phyloP scores from a whole-genome alignment of 1,284 basidiomycete genomes.

The Sporisorium scitamineum region DNA sequence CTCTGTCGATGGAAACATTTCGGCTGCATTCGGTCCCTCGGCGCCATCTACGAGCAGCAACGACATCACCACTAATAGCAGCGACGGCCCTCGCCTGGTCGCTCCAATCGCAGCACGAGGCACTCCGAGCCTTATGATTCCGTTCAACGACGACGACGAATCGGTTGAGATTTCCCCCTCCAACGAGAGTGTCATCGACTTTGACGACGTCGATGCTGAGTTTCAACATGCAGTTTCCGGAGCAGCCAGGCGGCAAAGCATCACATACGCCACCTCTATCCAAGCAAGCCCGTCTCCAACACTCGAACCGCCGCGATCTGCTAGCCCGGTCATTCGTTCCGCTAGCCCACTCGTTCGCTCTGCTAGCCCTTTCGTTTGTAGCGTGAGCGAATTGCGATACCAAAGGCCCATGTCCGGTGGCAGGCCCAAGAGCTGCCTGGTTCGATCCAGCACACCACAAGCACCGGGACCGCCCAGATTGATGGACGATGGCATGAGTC shows the following conservation, averaged over 20 bases:
- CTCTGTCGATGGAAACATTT: slow-evolving; percentile 12
- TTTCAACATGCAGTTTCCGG: slow-evolving; percentile 31
- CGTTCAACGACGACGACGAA: slow-evolving; percentile 14
- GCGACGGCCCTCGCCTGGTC: slow-evolving; percentile 22
- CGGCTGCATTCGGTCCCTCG: background rate
- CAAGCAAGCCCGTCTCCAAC: background rate
- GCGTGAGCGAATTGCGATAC: slow-evolving; percentile 11
- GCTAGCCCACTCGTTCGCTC: slow-evolving; percentile 15
- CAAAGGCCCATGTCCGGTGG: background rate
- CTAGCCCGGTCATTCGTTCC: slow-evolving; percentile 10
- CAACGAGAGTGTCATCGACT: slow-evolving; percentile 26
- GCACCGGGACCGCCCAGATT: slow-evolving; percentile 24
- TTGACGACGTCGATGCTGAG: slow-evolving; percentile 33
- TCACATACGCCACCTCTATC: background rate
- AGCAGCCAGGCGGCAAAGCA: slow-evolving; percentile 11
- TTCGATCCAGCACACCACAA: slow-evolving; percentile 36
- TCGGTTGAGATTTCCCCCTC: slow-evolving; percentile 18
- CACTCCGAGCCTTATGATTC: slow-evolving; percentile 13
- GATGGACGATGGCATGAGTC: slow-evolving; percentile 21
- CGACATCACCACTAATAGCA: background rate
- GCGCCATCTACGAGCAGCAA: background rate
- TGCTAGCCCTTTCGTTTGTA: slow-evolving; percentile 14
- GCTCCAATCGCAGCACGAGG: slow-evolving; percentile 33
- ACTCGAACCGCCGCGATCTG: slow-evolving; percentile 1
- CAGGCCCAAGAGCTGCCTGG: slow-evolving; percentile 34